Conservation (phyloP, 2,329 filamentous ascomycete genomes). For the Aspergillus japonicus region DNA sequence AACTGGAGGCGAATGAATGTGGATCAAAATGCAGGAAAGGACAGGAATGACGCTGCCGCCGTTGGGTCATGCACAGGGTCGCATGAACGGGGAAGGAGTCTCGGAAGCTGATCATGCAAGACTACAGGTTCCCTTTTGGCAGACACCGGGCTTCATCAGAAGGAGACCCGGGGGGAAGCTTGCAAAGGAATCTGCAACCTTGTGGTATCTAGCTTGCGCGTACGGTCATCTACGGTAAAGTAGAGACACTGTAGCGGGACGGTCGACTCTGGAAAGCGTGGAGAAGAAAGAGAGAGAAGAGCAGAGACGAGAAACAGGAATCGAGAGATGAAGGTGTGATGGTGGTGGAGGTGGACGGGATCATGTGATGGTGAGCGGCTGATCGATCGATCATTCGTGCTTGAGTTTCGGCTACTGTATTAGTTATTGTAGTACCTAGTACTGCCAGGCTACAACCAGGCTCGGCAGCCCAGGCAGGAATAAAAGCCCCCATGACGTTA, state of each 20-base stretch:
- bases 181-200: conserved; percentile 24
- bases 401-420: not conserved
- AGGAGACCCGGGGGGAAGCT: conserved; percentile 23
- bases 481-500: not conserved
- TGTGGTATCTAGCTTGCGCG: conserved; percentile 42
- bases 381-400: conserved; percentile 2
- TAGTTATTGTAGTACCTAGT: not conserved
- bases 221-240: conserved; percentile 44
- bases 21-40: conserved; percentile 16
- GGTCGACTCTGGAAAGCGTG: conserved; percentile 47
- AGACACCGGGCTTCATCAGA: conserved; percentile 30
- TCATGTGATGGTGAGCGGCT: conserved; percentile 30
- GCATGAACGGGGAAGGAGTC: conserved; percentile 45
- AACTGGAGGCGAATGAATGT: conserved; percentile 32
- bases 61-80: conserved; percentile 50
- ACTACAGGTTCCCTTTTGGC: conserved; percentile 31
- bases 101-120: conserved; percentile 49
- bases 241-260: conserved; percentile 25
- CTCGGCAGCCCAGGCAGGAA: too few species aligned
- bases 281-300: conserved; percentile 38
- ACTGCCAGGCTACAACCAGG: too few species aligned
- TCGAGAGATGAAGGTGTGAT: too few species aligned
- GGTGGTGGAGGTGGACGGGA: conserved; percentile 22
- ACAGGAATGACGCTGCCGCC: conserved; percentile 35
- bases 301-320: conserved; percentile 22